Evolutionary conservation across 73 alveolate genomes (phyloP), one percentile per base, ranked within the genome.

Genomic region (Paramecium sonneborni): DNA sequence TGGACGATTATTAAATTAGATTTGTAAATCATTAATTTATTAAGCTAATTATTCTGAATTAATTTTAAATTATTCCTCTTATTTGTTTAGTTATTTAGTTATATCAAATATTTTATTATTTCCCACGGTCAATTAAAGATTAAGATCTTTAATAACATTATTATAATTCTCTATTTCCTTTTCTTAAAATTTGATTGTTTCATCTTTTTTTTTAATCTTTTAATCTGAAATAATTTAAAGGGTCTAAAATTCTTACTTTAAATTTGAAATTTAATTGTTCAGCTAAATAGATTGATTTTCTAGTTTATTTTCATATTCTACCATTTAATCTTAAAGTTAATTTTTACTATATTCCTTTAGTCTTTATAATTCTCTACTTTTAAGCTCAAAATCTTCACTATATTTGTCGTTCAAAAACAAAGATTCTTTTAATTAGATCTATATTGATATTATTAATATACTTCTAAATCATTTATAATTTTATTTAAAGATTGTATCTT

Each of bases 341-440:
- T 62, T 62, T 62, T 32, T 62, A 26, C 39, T 30, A 5, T 11
- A 62, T 62, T 62, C 84, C 46, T 32, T 32, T 62, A 32, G 20
- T 12, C 84, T 7, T 12, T 26, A 11, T 32, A 62, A 62, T 30
- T 62, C 84, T 62, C 84, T 26, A 12, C 18, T 11, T 8, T 62
- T 62, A 1, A 21, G 0, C 9, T 62, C 84, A 62, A 30, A 62
- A 62, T 62, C 84, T 32, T 62, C 84, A 32, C 48, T 26, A 12
- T 12, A 32, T 26, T 62, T 62, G 26, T 62, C 84, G 24, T 62
- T 62, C 44, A 26, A 32, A 62, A 62, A 62, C 26, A 62, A 62
- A 20, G 84, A 62, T 62, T 62, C 84, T 32, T 62, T 62, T 62
- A 62, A 62, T 62, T 62, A 30, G 39, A 62, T 21, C 84, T 62